These are phyloP conservation scores for Ustilaginoidea virens DNA, from an alignment of 2,329 filamentous ascomycete genomes.

Conservation along the genomic window DNA sequence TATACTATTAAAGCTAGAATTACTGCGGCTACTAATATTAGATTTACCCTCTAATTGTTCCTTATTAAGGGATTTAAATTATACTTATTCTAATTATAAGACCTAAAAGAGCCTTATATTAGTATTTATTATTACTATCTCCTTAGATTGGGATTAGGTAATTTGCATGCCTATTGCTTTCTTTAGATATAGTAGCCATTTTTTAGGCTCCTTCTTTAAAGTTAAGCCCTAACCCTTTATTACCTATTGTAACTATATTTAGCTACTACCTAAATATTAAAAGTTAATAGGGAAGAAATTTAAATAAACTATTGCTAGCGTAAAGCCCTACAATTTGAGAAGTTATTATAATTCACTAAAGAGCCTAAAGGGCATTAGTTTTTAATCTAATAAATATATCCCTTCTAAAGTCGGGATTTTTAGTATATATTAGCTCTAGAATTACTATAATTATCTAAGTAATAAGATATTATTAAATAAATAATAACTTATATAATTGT, in stretches of 20 bases:
- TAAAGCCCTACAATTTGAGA: neutral
- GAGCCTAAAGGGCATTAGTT: too few species aligned
- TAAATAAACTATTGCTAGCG: constrained; percentile 1
- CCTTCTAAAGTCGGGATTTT: too few species aligned
- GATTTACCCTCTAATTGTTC: constrained; percentile 18
- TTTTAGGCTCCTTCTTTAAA: constrained; percentile 1
- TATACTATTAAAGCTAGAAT: too few species aligned
- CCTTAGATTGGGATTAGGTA: neutral
- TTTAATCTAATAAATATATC: too few species aligned
- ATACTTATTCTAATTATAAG: constrained; percentile 23
- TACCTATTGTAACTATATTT: constrained; percentile 1
- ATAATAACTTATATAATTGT: too few species aligned
- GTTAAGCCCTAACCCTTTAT: constrained; percentile 1
- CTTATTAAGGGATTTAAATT: constrained; percentile 21
- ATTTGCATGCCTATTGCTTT: neutral
- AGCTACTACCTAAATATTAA: constrained; percentile 1
- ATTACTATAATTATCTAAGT: too few species aligned
- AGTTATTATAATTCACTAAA: too few species aligned
- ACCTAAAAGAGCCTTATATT: constrained; percentile 12
- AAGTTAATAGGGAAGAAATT: constrained; percentile 1
- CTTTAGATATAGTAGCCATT: constrained; percentile 1
- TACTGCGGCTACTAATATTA: constrained; percentile 2
- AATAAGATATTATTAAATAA: too few species aligned
- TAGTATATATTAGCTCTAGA: too few species aligned
- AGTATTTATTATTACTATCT: constrained; percentile 1